Base-by-base conservation (phyloP, 2,329 filamentous ascomycete species). In the Alternaria arbusti region DNA sequence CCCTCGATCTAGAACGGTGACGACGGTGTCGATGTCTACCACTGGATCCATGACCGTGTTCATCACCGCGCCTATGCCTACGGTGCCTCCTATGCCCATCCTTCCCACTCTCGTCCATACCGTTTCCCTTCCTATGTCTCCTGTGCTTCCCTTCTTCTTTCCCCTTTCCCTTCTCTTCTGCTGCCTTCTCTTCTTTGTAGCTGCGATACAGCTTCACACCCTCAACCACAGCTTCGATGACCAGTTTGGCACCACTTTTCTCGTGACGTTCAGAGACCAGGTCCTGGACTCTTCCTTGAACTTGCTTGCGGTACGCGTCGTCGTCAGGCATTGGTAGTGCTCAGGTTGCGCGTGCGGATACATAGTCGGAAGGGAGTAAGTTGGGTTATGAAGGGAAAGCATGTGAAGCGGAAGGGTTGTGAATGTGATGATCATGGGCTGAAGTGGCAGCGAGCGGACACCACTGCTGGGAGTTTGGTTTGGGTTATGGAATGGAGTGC, bases 141-240 rank as follows among this genome's bases (percentile, higher is more conserved):
- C 23, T n/a, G 7, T 45, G 28, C 10, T 51, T 36, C 47, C 22
- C 32, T 25, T 49, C 51, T 51, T 28, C 40, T 17, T 28, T 58
- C 26, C 28, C 36, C 47, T 56, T 30, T 15, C 54, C 62, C 20
- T 59, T 65, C 7, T 36, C 57, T 44, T 61, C 43, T 10, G 36
- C 25, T 1, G 28, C 59, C 44, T 69, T 32, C 26, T 68, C 62
- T n/a, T 75, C 64, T 45, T 66, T 63, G 5, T 60, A 49, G 15
- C 66, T 13, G 2, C 68, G 55, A 49, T 73, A 74, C 9, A 73
- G 65, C 51, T 55, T 68, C 3, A 72, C 8, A 3, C 63, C 68
- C 45, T 76, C 73, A 22, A 73, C 59, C 0, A 72, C 57, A 3
- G 62, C 69, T 55, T 75, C 73, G 0, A 74, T 15, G 3, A 74